Conservation (phyloP, 768 basidiomycete species). For the Sarcomyxa edulis region DNA sequence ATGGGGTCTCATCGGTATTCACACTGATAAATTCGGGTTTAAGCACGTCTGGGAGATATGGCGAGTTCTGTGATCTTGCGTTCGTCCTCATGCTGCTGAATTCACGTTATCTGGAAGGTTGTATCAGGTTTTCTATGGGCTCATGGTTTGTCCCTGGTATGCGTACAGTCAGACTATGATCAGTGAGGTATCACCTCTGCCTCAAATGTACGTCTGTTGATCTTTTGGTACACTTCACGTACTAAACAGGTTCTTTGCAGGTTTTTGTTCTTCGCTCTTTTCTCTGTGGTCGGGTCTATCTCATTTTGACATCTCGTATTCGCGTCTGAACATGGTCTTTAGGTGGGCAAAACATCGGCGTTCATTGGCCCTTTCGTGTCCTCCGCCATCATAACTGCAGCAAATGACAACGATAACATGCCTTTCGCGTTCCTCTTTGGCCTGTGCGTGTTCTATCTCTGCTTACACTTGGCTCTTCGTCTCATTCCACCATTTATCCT, state of each 20-base stretch:
- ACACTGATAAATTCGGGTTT: slow-evolving; percentile 70
- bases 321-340: neutral
- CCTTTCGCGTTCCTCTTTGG: slow-evolving; percentile 71
- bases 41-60: slow-evolving; percentile 83
- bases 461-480: neutral
- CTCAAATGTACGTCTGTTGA: slow-evolving; percentile 52
- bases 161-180: slow-evolving; percentile 84
- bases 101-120: slow-evolving; percentile 31
- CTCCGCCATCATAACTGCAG: slow-evolving; percentile 66
- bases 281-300: slow-evolving; percentile 50
- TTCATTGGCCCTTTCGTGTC: slow-evolving; percentile 76
- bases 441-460: slow-evolving; percentile 37
- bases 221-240: neutral
- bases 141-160: slow-evolving; percentile 78
- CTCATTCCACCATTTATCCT: slow-evolving; percentile 2
- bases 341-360: slow-evolving; percentile 73
- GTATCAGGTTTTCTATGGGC: slow-evolving; percentile 66
- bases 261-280: slow-evolving; percentile 74
- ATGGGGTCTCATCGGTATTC: slow-evolving; percentile 78
- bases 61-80: slow-evolving; percentile 21
- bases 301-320: neutral
- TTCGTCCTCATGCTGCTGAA: too few species aligned
- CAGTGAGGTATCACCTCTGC: slow-evolving; percentile 66
- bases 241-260: slow-evolving; percentile 17
- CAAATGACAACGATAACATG: slow-evolving; percentile 67